A percentile compares a stretch with the other conserved stretches of the same genome.
These are phyloP conservation scores for Penicillium sp. DNA, from an alignment of 2,329 filamentous ascomycete species.

Conservation along the genomic window DNA sequence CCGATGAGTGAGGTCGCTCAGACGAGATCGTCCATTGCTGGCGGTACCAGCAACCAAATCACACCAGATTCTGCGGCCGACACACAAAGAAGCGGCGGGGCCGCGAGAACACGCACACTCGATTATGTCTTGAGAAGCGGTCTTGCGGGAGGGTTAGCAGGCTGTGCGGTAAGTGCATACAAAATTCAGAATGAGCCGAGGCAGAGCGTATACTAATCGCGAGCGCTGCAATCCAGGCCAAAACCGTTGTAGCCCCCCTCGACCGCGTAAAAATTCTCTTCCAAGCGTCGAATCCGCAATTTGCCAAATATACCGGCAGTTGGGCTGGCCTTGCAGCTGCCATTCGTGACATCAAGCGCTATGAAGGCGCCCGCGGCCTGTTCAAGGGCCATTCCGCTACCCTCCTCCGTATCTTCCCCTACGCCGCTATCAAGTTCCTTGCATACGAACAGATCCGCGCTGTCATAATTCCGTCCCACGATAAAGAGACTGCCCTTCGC, in stretches of 20 bases:
- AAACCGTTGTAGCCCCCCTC: slow-evolving; percentile 91
- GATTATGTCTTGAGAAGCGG: slow-evolving; percentile 85
- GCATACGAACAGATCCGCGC: slow-evolving; percentile 95
- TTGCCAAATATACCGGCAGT: slow-evolving; percentile 86
- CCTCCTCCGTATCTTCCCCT: slow-evolving; percentile 90
- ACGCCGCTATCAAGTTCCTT: slow-evolving; percentile 96
- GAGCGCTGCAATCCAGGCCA: slow-evolving; percentile 63
- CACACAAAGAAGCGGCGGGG: slow-evolving; percentile 36
- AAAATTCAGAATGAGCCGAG: neutral
- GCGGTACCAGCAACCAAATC: slow-evolving; percentile 20
- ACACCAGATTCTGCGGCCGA: slow-evolving; percentile 19
- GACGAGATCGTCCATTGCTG: slow-evolving; percentile 23
- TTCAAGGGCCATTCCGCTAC: slow-evolving; percentile 96
- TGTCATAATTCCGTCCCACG: slow-evolving; percentile 67
- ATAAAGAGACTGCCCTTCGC: slow-evolving; percentile 78
- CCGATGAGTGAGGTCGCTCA: slow-evolving; percentile 38
- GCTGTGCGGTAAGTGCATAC: slow-evolving; percentile 72
- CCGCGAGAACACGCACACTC: slow-evolving; percentile 57
- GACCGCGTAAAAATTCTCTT: slow-evolving; percentile 99
- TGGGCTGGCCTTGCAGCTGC: slow-evolving; percentile 83
- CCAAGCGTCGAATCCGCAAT: slow-evolving; percentile 91
- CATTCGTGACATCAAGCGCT: slow-evolving; percentile 77
- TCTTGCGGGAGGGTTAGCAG: slow-evolving; percentile 84
- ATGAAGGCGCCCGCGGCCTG: slow-evolving; percentile 73
- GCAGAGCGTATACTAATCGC: slow-evolving; percentile 9